Evolutionary conservation across 345 rosid species (phyloP).

Genomic region (Bruguiera gymnorhiza): DNA sequence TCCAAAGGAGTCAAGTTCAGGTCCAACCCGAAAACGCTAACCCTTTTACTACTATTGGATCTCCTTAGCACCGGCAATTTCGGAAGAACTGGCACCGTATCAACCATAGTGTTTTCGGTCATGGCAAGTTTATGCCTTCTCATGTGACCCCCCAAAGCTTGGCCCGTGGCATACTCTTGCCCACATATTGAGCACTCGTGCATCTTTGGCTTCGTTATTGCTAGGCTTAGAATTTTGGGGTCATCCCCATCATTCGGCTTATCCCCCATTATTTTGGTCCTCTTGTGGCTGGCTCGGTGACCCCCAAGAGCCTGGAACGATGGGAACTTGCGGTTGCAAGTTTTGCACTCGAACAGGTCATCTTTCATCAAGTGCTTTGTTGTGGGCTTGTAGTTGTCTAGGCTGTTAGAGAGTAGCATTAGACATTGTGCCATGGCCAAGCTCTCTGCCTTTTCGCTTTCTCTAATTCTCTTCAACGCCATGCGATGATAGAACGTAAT

Average conservation of each 20-base stretch:
- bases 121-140: slow-evolving; percentile 48
- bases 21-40: slow-evolving; percentile 41
- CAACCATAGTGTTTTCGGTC: slow-evolving; percentile 4
- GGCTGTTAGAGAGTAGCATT: slow-evolving; percentile 39
- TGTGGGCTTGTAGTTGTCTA: slow-evolving; percentile 19
- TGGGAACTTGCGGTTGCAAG: slow-evolving; percentile 59
- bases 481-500: background rate
- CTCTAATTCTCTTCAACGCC: slow-evolving; percentile 48
- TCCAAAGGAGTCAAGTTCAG: slow-evolving; percentile 77
- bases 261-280: slow-evolving; percentile 29
- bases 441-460: slow-evolving; percentile 31
- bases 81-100: slow-evolving; percentile 7
- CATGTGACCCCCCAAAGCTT: slow-evolving; percentile 82
- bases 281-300: slow-evolving; percentile 73
- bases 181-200: slow-evolving; percentile 64
- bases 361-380: background rate
- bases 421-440: slow-evolving; percentile 48
- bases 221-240: background rate
- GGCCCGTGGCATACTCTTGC: slow-evolving; percentile 51
- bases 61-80: slow-evolving; percentile 47
- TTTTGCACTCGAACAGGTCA: slow-evolving; percentile 52
- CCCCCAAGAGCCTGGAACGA: slow-evolving; percentile 82
- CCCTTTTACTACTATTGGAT: slow-evolving; percentile 48
- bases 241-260: background rate
- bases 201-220: slow-evolving; percentile 23